These are phyloP conservation scores for Trichosanthes truncata DNA, from an alignment of 306 rosid species.

Conservation along the genomic window DNA sequence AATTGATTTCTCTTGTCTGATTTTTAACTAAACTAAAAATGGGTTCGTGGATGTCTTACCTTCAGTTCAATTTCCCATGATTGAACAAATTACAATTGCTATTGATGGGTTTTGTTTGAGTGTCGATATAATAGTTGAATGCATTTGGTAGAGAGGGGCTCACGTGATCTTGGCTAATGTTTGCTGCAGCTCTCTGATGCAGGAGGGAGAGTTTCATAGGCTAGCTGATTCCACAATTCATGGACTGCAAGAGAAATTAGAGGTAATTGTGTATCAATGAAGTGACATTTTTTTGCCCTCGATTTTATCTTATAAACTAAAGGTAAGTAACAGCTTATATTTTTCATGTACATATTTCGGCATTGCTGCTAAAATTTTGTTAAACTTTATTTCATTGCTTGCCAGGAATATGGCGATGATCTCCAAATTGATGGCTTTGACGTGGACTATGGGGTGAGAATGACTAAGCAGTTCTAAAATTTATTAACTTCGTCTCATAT, in stretches of 20 bases:
- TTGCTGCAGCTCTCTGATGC: slow-evolving; percentile 60
- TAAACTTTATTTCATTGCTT: background rate
- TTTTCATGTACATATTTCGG: background rate
- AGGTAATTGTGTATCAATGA: slow-evolving; percentile 30
- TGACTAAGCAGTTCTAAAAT: background rate
- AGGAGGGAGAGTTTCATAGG: slow-evolving; percentile 69
- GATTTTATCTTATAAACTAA: background rate
- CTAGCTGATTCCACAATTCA: slow-evolving; percentile 72
- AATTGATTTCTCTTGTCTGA: background rate
- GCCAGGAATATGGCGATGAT: slow-evolving; percentile 73
- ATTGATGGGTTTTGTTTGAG: background rate
- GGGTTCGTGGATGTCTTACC: background rate
- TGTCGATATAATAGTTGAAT: background rate
- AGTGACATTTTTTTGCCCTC: background rate
- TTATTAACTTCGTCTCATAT: background rate
- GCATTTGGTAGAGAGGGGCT: background rate
- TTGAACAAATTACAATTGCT: background rate
- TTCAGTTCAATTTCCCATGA: background rate
- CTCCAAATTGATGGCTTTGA: slow-evolving; percentile 75
- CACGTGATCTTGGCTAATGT: slow-evolving; percentile 24
- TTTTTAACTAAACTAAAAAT: background rate
- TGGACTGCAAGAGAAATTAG: slow-evolving; percentile 66
- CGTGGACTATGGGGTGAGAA: slow-evolving; percentile 86
- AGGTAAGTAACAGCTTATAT: background rate
- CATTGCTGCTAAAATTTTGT: background rate